Base-by-base conservation (phyloP, 1,284 basidiomycete genomes). In the Tilletia horrida region DNA sequence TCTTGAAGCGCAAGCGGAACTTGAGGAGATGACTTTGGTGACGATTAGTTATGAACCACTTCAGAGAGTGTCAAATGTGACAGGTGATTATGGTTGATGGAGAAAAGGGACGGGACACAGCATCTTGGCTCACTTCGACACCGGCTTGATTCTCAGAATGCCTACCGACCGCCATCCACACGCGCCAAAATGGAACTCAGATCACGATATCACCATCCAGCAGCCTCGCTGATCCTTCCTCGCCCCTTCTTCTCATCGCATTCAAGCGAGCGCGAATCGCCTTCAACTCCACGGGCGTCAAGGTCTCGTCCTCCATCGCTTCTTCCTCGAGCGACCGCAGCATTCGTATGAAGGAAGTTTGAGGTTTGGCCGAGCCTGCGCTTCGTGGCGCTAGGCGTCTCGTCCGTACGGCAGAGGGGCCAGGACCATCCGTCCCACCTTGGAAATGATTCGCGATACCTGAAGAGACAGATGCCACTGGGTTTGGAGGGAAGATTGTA, bases 241-340 rank as follows among this genome's bases (percentile, higher is more conserved):
- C 42, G 35, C 55, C 63, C 66, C 40, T 73, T 18, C 75, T 82
- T 61, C 66, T 66, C 66, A 11, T 63, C 72, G 44, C 31, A 2
- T 31, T 16, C 62, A 59, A 29, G 27, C 55, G 55, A 59, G 29
- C 55, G 4, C 55, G 55, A 59, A 59, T 59, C 31, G 27, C 55
- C 29, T 40, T 59, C 13, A 25, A 27, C 31, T 59, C 55, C 27
- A 21, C 55, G 35, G 55, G 27, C 23, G 44, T 71, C 63, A 71
- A 62, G 27, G 66, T 66, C 16, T 55, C n/a, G 42, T 73, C 70
- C 23, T 70, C 69, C 64, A 69, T 21, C 2, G 69, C 70, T 48
- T 71, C 70, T 45, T 71, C 67, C 45, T 71, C 70, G 25, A 71
- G 62, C 14, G 68, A 68, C 7, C 57, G 62, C 2, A 73, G 55